Evolutionary conservation across 768 basidiomycete species (phyloP), one percentile per base, ranked within the genome.

Genomic region (Rhodotorula graminis): DNA sequence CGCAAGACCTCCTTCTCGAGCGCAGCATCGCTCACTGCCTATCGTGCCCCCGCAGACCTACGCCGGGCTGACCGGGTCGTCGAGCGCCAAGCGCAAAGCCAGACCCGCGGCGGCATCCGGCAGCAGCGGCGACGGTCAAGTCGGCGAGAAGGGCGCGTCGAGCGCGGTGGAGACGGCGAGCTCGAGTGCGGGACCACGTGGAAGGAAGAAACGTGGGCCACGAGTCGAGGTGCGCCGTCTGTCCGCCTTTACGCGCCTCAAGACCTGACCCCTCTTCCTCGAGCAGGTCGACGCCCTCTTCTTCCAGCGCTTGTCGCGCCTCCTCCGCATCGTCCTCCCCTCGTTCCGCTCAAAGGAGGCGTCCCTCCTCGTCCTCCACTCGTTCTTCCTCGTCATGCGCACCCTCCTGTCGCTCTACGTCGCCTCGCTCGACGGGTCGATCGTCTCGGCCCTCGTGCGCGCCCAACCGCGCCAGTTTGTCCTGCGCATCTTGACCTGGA

Each of bases 351-450:
- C 90, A 15, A 91, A 92, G 76, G 94, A 97, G 81, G 92, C 93
- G 0, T 82, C 90, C 65, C 86, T 98, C 62, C 85, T 99, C 25
- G 82, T 88, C 58, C 89, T 92, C 85, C 94, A 98, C 81, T 91
- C 93, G 23, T 87, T 88, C 78, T 84, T 99, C 69, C 86, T 99
- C 65, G 84, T 98, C 23, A 89, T 91, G 75, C 84, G 95, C 76
- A 98, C 95, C 8, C 88, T 91, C 3, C 89, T 98, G 59, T 94
- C 92, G 25, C 83, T 99, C 27, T 97, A 96, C 79, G 93, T 99
- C 61, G 95, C 95, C 12, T 87, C 90, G 31, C 84, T 98, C 61
- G 95, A 98, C 79, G 95, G 95, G 81, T 56, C 92, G 80, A 97
- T 98, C 76, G 95, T 98, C 10, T 92, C 94, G 8, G 92, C 91